Conservation (phyloP, 139 green algal genomes). For the Ettlia oleoabundans region DNA sequence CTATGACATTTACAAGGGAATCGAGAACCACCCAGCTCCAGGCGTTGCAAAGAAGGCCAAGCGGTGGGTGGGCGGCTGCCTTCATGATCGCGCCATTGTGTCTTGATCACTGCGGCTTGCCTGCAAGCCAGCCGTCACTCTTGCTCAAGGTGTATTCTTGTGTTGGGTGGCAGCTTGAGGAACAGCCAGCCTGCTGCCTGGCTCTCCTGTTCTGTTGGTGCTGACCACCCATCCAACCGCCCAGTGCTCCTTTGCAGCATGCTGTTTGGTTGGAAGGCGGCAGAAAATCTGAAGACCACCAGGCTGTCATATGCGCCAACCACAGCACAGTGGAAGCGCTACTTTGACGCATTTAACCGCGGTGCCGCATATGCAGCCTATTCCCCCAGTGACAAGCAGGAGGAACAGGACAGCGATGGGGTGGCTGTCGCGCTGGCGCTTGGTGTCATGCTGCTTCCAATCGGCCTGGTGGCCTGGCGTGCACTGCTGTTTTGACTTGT, state of each 20-base stretch:
- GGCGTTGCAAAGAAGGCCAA: conserved; percentile 69
- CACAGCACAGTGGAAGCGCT: conserved; percentile 32
- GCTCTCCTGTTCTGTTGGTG: too few relatives aligned
- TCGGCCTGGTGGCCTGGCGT: neutral
- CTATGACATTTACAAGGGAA: conserved; percentile 68
- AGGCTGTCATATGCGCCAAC: neutral
- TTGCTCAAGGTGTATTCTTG: too few relatives aligned
- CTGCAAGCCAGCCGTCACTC: neutral
- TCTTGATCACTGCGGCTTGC: neutral
- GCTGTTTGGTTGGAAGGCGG: conserved; percentile 81
- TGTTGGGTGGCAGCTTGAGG: too few relatives aligned
- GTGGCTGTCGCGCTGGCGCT: neutral
- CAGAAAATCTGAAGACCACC: conserved; percentile 63
- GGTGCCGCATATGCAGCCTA: neutral
- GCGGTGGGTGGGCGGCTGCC: conserved; percentile 26
- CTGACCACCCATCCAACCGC: too few relatives aligned
- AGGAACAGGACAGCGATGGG: neutral
- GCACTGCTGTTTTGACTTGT: too few relatives aligned
- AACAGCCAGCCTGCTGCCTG: neutral
- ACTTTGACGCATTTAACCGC: conserved; percentile 42
- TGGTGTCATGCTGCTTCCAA: neutral
- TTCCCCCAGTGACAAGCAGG: neutral
- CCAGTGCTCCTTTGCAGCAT: too few relatives aligned
- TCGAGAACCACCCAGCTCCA: conserved; percentile 58
- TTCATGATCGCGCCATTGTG: neutral